Base-by-base conservation (phyloP, 2,329 filamentous ascomycete genomes). In the Hypoxylon rubiginosum region DNA sequence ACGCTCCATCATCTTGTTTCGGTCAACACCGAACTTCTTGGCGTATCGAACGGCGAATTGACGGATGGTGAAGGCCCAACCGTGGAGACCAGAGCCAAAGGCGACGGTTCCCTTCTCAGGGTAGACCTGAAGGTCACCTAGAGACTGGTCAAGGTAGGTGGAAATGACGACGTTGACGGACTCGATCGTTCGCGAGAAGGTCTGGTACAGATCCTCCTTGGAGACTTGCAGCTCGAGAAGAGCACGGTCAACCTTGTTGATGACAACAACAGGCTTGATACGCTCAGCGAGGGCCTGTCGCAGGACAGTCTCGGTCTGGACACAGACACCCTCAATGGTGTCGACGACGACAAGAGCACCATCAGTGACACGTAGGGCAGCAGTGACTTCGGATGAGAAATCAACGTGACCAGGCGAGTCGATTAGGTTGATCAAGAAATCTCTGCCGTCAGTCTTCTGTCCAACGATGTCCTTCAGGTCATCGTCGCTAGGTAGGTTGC, bases 221-320 rank as follows among this genome's bases (percentile, higher is more conserved):
- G 90, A 91, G 80, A 97, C 91, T 88, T 99, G 96, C 72, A 99
- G 91, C 87, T 99, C 96, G 82, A 99, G 94, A 81, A 99, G 93
- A 85, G 96, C 94, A 86, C 96, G 95, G 82, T 99, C 96, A 84
- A 99, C 96, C 92, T 99, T 99, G 94, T 99, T 99, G 90, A 99
- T 97, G 85, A 97, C 92, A 82, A 97, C 90, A 80, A 99, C 95
- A 79, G 96, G 96, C 92, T 98, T 98, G 86, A 99, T 99, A 87
- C 96, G 95, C 91, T 99, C 96, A 90, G 93, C 92, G 77, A 99
- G 93, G 83, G 96, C 95, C 88, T 99, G 96, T 82, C 96, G 94
- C 76, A 99, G 90, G 79, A 99, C 96, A 80, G 96, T 99, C 92
- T 99, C 96, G 81, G 96, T 99, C 90, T 99, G 96, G 82, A 99